Conservation (phyloP, 345 rosid species). For the Populus ilicifolia region DNA sequence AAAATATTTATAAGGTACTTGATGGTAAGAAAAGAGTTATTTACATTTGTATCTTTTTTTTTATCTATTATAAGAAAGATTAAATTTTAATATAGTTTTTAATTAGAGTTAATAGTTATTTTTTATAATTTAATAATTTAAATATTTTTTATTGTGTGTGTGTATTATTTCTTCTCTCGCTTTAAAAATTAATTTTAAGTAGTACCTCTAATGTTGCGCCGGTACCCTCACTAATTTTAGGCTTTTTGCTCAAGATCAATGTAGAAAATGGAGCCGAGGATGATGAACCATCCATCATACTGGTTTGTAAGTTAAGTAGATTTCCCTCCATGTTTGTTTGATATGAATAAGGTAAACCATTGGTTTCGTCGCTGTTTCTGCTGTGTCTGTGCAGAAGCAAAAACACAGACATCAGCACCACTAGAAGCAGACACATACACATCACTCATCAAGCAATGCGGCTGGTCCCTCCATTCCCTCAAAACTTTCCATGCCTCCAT, state of each 20-base stretch:
- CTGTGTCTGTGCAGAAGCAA: background rate
- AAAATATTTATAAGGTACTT: too few relatives aligned
- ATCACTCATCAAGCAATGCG: slow-evolving; percentile 33
- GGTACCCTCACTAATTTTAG: too few relatives aligned
- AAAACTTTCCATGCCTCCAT: slow-evolving; percentile 32
- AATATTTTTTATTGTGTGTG: too few relatives aligned
- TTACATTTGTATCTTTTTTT: too few relatives aligned
- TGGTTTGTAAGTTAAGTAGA: background rate
- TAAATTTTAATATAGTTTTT: too few relatives aligned
- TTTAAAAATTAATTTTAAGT: background rate
- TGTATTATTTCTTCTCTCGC: too few relatives aligned
- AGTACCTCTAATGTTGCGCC: background rate
- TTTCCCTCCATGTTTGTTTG: background rate
- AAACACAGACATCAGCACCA: background rate
- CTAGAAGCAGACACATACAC: slow-evolving; percentile 11
- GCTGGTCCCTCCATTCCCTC: slow-evolving; percentile 19
- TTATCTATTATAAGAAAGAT: too few relatives aligned
- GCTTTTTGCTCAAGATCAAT: too few relatives aligned
- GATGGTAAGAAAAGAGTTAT: too few relatives aligned
- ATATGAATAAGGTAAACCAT: background rate
- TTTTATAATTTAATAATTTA: too few relatives aligned
- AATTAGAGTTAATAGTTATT: too few relatives aligned
- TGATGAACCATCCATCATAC: background rate
- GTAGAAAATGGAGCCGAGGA: background rate
- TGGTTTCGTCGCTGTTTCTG: background rate